A percentile compares a stretch with the other conserved stretches of the same genome.
Conservation (phyloP, 2,329 filamentous ascomycete genomes). For the Aschersonia sp. region DNA sequence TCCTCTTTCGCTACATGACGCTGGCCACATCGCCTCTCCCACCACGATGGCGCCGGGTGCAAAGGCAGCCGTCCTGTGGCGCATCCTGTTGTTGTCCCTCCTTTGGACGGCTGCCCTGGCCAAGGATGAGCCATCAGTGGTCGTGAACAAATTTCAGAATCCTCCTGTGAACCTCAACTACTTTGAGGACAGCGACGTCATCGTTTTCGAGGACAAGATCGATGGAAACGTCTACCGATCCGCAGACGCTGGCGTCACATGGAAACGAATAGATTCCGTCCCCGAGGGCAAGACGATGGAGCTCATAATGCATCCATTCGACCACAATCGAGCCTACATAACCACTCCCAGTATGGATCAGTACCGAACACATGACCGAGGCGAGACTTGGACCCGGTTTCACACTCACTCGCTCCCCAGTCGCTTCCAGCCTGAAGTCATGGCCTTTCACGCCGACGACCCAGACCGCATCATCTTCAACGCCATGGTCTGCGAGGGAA, state of each 20-base stretch:
- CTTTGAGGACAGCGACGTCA: slow-evolving; percentile 76
- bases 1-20: background rate
- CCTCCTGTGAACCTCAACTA: slow-evolving; percentile 63
- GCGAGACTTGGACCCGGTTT: slow-evolving; percentile 70
- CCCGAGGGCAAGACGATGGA: slow-evolving; percentile 46
- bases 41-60: slow-evolving; percentile 41
- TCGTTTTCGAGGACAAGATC: slow-evolving; percentile 57
- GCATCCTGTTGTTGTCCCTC: slow-evolving; percentile 36
- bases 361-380: slow-evolving; percentile 73
- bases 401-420: slow-evolving; percentile 43
- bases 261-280: slow-evolving; percentile 52
- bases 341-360: slow-evolving; percentile 56
- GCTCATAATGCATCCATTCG: slow-evolving; percentile 64
- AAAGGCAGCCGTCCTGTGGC: slow-evolving; percentile 31
- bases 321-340: slow-evolving; percentile 67
- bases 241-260: slow-evolving; percentile 63
- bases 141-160: slow-evolving; percentile 49
- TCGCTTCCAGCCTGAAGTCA: slow-evolving; percentile 31
- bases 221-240: slow-evolving; percentile 62
- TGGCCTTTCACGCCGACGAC: slow-evolving; percentile 75
- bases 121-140: slow-evolving; percentile 54
- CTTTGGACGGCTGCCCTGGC: slow-evolving; percentile 26
- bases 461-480: slow-evolving; percentile 78
- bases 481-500: slow-evolving; percentile 51
- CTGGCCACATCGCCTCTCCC: slow-evolving; percentile 5